These are phyloP conservation scores for Scedosporium apiospermum DNA, from an alignment of 2,329 filamentous ascomycete species.

Conservation along the genomic window DNA sequence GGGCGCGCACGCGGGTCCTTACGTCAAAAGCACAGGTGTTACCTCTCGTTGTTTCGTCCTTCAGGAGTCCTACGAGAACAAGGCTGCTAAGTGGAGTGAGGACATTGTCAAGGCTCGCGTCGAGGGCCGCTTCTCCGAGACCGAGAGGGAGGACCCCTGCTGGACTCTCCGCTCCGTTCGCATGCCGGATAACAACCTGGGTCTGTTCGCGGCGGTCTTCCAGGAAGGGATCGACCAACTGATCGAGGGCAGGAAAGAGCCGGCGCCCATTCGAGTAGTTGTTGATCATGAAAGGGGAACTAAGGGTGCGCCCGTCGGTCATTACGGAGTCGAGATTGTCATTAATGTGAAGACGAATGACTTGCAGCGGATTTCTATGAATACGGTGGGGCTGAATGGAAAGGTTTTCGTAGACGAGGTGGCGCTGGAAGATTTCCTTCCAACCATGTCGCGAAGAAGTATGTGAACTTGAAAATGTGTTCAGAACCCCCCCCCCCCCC, in stretches of 20 bases:
- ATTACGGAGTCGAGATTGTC: constrained; percentile 63
- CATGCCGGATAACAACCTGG: constrained; percentile 50
- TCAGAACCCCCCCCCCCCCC: no score
- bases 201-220: constrained; percentile 58
- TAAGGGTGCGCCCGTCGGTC: constrained; percentile 55
- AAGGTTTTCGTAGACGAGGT: constrained; percentile 67
- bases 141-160: constrained; percentile 68
- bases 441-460: constrained; percentile 67
- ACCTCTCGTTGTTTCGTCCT: constrained; percentile 63
- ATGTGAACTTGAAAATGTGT: constrained; percentile 22
- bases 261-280: constrained; percentile 62
- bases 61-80: constrained; percentile 67
- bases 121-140: constrained; percentile 73
- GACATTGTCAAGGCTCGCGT: constrained; percentile 80
- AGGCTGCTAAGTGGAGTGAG: constrained; percentile 67
- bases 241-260: constrained; percentile 54
- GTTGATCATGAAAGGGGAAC: constrained; percentile 60
- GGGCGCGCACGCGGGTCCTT: constrained; percentile 38
- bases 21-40: constrained; percentile 35
- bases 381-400: constrained; percentile 56
- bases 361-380: constrained; percentile 37
- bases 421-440: constrained; percentile 60
- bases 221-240: constrained; percentile 57
- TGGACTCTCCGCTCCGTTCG: constrained; percentile 71
- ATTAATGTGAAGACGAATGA: constrained; percentile 51